A percentile compares a stretch with the other conserved stretches of the same genome.
phyloP scores from a whole-genome alignment of 768 basidiomycete species.

The Hericium rajendrae region DNA sequence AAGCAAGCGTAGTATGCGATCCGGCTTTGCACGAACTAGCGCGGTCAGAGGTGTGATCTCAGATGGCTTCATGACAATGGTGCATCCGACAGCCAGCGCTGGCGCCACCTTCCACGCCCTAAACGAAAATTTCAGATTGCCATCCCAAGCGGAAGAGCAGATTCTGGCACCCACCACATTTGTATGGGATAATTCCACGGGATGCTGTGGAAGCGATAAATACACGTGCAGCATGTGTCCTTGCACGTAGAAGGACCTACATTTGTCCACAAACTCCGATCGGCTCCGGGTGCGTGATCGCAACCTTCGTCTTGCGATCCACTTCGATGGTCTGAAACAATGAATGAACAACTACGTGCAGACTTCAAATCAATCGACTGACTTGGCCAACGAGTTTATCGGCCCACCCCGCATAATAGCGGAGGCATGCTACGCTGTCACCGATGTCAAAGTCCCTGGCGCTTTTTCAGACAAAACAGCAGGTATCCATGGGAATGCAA shows the following conservation, averaged over 20 bases:
- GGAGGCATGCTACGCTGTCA: conserved; percentile 66
- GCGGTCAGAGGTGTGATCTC: conserved; percentile 81
- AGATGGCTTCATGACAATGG: conserved; percentile 92
- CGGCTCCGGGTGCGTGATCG: conserved; percentile 82
- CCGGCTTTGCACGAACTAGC: conserved; percentile 33
- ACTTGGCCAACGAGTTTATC: conserved; percentile 91
- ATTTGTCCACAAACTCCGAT: conserved; percentile 95
- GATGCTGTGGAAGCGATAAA: conserved; percentile 37
- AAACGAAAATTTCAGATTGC: not conserved
- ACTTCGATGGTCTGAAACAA: conserved; percentile 59
- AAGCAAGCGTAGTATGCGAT: not conserved
- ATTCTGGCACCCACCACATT: conserved; percentile 49
- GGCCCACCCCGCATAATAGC: conserved; percentile 94
- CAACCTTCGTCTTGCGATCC: conserved; percentile 70
- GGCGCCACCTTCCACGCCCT: conserved; percentile 92
- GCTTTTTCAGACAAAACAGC: conserved; percentile 6
- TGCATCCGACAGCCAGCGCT: conserved; percentile 84
- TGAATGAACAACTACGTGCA: not conserved
- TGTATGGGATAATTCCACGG: conserved; percentile 92
- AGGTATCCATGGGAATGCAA: conserved; percentile 19
- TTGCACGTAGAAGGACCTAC: conserved; percentile 28
- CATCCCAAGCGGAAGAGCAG: not conserved
- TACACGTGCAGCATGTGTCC: conserved; percentile 1
- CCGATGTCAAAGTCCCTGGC: conserved; percentile 71
- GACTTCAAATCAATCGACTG: conserved; percentile 13